Conservation (phyloP, 2,329 filamentous ascomycete genomes). For the Botrytis elliptica region DNA sequence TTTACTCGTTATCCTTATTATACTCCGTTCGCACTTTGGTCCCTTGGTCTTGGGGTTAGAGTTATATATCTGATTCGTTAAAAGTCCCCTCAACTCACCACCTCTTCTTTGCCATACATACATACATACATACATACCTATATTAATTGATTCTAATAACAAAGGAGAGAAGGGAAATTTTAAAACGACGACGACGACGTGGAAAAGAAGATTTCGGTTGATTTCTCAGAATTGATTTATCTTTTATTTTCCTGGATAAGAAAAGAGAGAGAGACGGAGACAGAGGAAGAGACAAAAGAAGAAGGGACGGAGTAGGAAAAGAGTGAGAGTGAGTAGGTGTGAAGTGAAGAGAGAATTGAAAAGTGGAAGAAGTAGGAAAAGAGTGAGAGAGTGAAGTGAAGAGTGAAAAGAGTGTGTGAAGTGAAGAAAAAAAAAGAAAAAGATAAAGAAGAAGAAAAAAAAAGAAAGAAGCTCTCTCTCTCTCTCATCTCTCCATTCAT, state of each 20-base stretch:
- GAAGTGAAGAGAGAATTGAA: background rate
- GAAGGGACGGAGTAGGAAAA: background rate
- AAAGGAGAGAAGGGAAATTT: too few species aligned
- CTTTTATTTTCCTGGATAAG: background rate
- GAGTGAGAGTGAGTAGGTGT: background rate
- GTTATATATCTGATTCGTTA: background rate
- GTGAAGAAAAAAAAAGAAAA: background rate
- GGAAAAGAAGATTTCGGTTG: background rate
- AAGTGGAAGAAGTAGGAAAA: background rate
- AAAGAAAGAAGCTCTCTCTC: constrained; percentile 6
- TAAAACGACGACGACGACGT: background rate
- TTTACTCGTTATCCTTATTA: background rate
- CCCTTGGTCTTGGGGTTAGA: background rate
- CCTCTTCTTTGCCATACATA: background rate
- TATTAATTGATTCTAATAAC: background rate
- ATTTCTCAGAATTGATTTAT: background rate
- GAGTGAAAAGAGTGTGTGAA: background rate
- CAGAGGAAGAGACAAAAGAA: background rate
- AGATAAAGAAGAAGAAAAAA: background rate
- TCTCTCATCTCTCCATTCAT: too few species aligned
- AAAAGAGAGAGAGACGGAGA: background rate
- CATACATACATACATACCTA: background rate
- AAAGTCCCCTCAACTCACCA: background rate
- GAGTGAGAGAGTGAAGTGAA: background rate
- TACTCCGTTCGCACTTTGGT: background rate